Evolutionary conservation across 169 alveolate genomes (phyloP), one percentile per base, ranked within the genome.

Genomic region (Plasmodium yoelii): DNA sequence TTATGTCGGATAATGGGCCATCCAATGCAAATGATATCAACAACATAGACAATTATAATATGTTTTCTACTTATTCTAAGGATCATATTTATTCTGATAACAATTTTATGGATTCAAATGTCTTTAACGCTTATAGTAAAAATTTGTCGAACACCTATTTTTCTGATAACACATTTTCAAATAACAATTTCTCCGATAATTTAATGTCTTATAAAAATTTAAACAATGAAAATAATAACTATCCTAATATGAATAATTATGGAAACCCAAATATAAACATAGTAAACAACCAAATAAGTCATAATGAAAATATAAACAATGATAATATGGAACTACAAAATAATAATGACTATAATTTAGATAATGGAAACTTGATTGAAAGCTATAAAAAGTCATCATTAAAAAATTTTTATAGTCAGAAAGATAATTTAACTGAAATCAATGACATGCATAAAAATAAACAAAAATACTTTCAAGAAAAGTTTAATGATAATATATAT

Each of bases 401-500:
- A 59, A 77, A 77, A 64, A 60, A 77, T 47, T 63, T 77, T 7
- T 77, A 77, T 59, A 77, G 55, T 39, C 67, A 77, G 34, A 77
- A 77, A 18, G 77, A 77, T n/a, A 51, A 57, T 39, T 57, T 47
- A 15, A 64, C 15, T n/a, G 77, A 77, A 26, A 34, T 4, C 42
- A 64, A 77, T 51, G 22, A 61, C n/a, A 56, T 49, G 4, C 61
- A 86, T 19, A 70, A 86, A 86, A 46, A 47, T 1, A 70, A 65
- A 19, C 56, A 86, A 56, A 86, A 86, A 86, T 86, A 86, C 71
- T 86, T 86, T 19, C 91, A 68, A n/a, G 68, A 71, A 46, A 68
- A 59, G 22, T 86, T 86, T 63, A 55, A 86, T 59, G 87, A 69
- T 67, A 86, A 60, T 71, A 86, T 86, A 65, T 86, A 42, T 71